Conservation (phyloP, 768 basidiomycete genomes). For the Candolleomyces aberdarensis region DNA sequence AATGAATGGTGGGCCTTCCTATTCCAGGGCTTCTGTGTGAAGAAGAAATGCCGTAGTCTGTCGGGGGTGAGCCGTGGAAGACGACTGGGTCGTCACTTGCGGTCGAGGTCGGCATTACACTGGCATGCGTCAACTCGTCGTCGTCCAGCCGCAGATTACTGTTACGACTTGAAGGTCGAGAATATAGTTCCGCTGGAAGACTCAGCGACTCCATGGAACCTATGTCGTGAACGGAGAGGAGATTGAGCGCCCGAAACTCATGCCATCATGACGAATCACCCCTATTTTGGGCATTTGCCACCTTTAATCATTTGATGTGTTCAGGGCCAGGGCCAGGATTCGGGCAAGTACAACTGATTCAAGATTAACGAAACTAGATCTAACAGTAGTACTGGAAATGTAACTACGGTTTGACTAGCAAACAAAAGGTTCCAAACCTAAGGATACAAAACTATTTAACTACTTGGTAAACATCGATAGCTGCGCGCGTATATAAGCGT, state of each 20-base stretch:
- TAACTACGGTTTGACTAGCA: conserved; percentile 1
- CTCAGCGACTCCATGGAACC: too few species aligned
- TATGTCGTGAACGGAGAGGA: too few species aligned
- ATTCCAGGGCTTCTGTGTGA: background rate
- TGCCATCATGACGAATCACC: too few species aligned
- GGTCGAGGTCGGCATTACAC: background rate
- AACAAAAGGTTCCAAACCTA: background rate
- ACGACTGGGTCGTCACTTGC: background rate
- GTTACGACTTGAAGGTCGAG: too few species aligned
- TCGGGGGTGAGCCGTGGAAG: conserved; percentile 5
- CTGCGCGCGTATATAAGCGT: conserved; percentile 1
- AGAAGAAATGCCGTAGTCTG: background rate
- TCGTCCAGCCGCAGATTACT: background rate
- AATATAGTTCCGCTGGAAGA: too few species aligned
- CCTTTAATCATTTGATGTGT: too few species aligned
- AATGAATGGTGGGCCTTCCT: background rate
- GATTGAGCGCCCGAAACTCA: too few species aligned
- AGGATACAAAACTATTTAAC: background rate
- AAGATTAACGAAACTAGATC: too few species aligned
- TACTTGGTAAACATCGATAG: conserved; percentile 1
- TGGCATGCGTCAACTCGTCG: background rate
- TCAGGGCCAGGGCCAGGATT: too few species aligned
- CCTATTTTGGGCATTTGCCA: too few species aligned
- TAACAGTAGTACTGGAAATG: background rate
- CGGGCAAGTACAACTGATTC: too few species aligned